A percentile compares a stretch with the other conserved stretches of the same genome.
phyloP scores from a whole-genome alignment of 139 green algal species.

The Volvox reticuliferus region DNA sequence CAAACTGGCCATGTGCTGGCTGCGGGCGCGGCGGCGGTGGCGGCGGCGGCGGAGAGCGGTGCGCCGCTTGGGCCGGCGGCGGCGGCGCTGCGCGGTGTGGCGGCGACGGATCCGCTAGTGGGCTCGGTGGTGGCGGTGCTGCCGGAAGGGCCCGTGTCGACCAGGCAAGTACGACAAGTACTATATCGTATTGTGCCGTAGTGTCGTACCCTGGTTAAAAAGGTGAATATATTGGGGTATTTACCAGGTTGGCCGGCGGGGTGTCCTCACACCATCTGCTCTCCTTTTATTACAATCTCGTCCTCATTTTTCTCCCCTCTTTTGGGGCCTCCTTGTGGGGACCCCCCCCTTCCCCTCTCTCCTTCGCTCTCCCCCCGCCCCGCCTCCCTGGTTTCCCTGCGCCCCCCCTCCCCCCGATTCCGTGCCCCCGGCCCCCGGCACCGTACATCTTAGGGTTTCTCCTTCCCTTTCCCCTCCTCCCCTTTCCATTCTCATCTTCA shows the following conservation, averaged over 20 bases:
- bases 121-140: conserved; percentile 21
- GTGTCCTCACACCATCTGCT: too few species aligned
- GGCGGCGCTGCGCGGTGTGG: conserved; percentile 26
- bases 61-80: conserved; percentile 3
- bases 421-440: too few species aligned
- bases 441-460: too few species aligned
- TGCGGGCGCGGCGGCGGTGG: conserved; percentile 35
- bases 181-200: neutral
- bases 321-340: too few species aligned
- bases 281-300: too few species aligned
- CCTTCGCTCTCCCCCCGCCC: neutral
- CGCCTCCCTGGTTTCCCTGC: too few species aligned
- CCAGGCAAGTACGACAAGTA: neutral
- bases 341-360: neutral
- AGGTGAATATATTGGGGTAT: too few species aligned
- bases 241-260: too few species aligned
- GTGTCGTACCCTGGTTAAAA: neutral
- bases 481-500: neutral
- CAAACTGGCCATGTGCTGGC: conserved; percentile 8
- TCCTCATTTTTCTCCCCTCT: too few species aligned
- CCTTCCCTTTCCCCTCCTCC: too few species aligned
- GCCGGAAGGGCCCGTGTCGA: neutral
- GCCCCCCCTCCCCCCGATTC: too few species aligned
- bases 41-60: conserved; percentile 41
- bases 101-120: conserved; percentile 21